A percentile compares a stretch with the other conserved stretches of the same genome.
Evolutionary conservation across 176 grass and related monocot species (phyloP).

Genomic region (Oryza nivara): DNA sequence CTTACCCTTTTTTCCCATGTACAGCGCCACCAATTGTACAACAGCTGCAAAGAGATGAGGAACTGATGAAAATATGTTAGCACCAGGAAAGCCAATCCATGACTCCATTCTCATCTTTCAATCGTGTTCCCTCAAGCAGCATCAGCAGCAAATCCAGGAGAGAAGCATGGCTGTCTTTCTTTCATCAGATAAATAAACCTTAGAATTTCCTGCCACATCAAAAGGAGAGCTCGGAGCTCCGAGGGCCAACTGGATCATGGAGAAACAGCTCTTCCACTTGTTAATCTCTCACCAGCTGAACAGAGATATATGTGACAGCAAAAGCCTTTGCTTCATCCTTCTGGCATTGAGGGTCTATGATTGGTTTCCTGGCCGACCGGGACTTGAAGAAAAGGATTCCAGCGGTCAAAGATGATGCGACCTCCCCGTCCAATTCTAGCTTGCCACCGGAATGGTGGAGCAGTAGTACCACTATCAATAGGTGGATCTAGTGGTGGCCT

Average conservation of each 20-base stretch:
- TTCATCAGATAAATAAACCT: background rate
- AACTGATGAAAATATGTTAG: background rate
- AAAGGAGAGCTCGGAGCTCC: background rate
- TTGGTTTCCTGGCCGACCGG: conserved; percentile 35
- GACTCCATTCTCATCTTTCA: background rate
- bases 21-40: conserved; percentile 10
- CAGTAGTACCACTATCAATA: conserved; percentile 31
- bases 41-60: background rate
- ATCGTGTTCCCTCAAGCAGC: background rate
- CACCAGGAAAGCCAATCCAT: background rate
- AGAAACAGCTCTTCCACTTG: conserved; percentile 5
- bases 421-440: conserved; percentile 72
- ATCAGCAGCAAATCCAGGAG: conserved; percentile 2
- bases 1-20: conserved; percentile 14
- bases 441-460: conserved; percentile 30
- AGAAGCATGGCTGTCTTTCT: background rate
- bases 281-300: conserved; percentile 26
- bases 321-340: conserved; percentile 26
- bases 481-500: conserved; percentile 41
- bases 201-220: background rate
- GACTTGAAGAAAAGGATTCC: conserved; percentile 49
- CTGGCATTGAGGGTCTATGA: conserved; percentile 20
- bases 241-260: conserved; percentile 25
- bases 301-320: background rate
- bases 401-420: conserved; percentile 71